Percentiles rank a stretch among this genome's conserved stretches.
These are phyloP conservation scores for Circinella minor DNA, from an alignment of 371 early-diverging fungal species.

Conservation along the genomic window DNA sequence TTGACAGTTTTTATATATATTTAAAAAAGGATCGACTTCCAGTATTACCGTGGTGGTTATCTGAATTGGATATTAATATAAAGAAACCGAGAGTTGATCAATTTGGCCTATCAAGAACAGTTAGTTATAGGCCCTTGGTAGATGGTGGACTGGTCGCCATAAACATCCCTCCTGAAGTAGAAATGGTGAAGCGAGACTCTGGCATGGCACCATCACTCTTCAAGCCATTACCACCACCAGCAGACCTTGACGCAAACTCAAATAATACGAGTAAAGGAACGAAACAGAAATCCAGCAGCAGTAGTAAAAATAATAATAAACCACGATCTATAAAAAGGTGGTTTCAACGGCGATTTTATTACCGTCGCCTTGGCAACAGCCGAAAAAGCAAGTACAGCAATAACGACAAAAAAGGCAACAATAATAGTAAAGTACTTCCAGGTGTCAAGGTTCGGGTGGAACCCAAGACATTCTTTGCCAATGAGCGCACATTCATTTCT, in stretches of 20 bases:
- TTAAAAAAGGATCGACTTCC: constrained; percentile 62
- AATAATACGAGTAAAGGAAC: background rate
- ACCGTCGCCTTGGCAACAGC: background rate
- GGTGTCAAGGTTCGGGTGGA: constrained; percentile 78
- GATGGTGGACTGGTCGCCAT: constrained; percentile 29
- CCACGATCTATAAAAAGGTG: background rate
- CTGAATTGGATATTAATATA: constrained; percentile 93
- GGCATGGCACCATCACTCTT: background rate
- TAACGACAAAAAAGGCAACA: background rate
- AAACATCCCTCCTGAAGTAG: background rate
- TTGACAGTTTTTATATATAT: too few species aligned
- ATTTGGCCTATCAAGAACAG: constrained; percentile 54
- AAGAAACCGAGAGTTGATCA: constrained; percentile 66
- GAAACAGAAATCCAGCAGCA: background rate
- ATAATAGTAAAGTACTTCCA: constrained; percentile 30
- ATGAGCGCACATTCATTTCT: constrained; percentile 98
- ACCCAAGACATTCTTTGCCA: constrained; percentile 99
- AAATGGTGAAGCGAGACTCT: background rate
- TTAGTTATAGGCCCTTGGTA: constrained; percentile 49
- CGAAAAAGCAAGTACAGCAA: background rate
- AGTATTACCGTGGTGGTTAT: constrained; percentile 96
- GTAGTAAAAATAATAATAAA: background rate
- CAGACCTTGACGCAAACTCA: background rate
- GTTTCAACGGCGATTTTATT: background rate
- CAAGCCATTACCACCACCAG: background rate